Evolutionary conservation across 2,329 filamentous ascomycete species (phyloP), one percentile per base, ranked within the genome.

Genomic region (Aspergillus brasiliensis): DNA sequence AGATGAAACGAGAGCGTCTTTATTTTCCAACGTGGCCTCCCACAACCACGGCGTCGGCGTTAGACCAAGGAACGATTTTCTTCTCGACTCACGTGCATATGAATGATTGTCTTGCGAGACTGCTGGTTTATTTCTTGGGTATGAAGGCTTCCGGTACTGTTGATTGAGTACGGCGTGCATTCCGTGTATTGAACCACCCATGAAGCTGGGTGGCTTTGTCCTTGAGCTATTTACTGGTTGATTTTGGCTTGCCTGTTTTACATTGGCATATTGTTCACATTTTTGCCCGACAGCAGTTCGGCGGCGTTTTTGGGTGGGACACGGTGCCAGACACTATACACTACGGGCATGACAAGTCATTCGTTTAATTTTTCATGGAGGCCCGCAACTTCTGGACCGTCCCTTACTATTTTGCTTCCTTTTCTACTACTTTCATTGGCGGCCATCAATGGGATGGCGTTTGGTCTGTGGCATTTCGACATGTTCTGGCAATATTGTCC

Each of bases 61-160:
- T 67, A 56, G 37, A 58, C 55, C 57, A 47, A 38, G 58, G 46
- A 58, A 42, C 42, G 34, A 48, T 27, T 58, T 61, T 37, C 31
- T 57, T 56, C 59, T 48, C 44, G 58, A 44, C 58, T 62, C 51
- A 63, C 67, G 66, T 65, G 64, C 63, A 68, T 68, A 67, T 54
- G 66, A 68, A 63, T 60, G 56, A 63, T 63, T 57, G 53, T 62
- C 55, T 56, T 63, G 48, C 58, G 56, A 53, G 55, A 56, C 52
- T 62, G 37, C 58, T 60, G 17, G 23, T 60, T 44, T 58, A 54
- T 44, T 65, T 52, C 21, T 19, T 62, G 42, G 57, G 59, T 62
- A 62, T 48, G 60, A 61, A 51, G 54, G 58, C 47, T 58, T 60
- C 19, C 42, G 34, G 31, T 52, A 57, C 49, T 55, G 31, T 52